Base-by-base conservation (phyloP, 768 basidiomycete species). In the Russula foetens region DNA sequence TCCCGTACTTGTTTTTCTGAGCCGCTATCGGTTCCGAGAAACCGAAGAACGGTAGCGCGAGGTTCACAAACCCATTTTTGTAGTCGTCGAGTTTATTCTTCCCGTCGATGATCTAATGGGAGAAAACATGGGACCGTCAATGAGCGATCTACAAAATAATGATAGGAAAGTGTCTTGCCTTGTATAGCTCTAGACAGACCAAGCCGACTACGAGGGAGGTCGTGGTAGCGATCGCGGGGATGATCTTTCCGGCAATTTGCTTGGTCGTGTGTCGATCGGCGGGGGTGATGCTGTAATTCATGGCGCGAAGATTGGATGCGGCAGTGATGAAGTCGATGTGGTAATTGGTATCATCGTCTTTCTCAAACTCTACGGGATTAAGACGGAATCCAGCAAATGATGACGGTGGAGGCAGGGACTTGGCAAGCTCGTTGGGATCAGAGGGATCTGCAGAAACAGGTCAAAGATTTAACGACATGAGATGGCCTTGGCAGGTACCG, bases 301-400 rank as follows among this genome's bases (percentile, higher is more conserved):
- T 81, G 7, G 97, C 97, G 38, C 97, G 90, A 56, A 98, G 80
- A 77, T 99, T 98, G 52, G 93, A 97, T 7, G 96, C 91, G 8
- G 97, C 90, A 38, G 95, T 98, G 74, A 99, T 96, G 75, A 98
- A 98, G 75, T 96, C 97, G 70, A 99, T 98, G 74, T 99, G 97
- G 75, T 90, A 84, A 75, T 99, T 99, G 53, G 88, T 83, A 70
- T 99, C 97, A 68, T 98, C 96, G 69, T 99, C 97, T 76, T 99
- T 99, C 79, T 99, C 97, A 66, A 99, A 99, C 69, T 97, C 94
- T 52, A 95, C 96, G 3, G 96, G 92, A 53, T 79, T 89, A 50
- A 99, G 81, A 56, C 97, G 88, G 76, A 95, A 99, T n/a, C 97
- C 97, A 52, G 88, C 95, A 44, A 99, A 77, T 19, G 91, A 90